These are phyloP conservation scores for Volvox carteri DNA, from an alignment of 163 green algal species.

Conservation along the genomic window DNA sequence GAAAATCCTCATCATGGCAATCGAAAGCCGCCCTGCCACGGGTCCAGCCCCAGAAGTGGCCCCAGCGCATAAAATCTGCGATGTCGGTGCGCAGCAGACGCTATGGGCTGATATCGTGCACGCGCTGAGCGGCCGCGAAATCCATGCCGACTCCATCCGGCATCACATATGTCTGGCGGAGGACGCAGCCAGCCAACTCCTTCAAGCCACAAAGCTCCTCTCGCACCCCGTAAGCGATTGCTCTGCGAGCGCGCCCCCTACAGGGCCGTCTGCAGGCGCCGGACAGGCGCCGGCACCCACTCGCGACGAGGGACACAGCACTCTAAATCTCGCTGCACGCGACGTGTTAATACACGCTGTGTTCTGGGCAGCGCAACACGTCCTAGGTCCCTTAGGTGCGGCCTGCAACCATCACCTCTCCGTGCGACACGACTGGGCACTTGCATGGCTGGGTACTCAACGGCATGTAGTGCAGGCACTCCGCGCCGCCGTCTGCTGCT, in stretches of 20 bases:
- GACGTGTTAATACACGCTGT: no score
- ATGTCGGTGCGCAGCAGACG: not conserved
- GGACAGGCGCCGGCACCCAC: no score
- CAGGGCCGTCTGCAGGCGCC: no score
- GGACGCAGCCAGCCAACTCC: constrained; percentile 1
- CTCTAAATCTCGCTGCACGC: no score
- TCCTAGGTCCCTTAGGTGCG: not conserved
- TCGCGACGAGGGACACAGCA: no score
- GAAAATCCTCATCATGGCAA: no score
- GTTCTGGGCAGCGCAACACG: not conserved
- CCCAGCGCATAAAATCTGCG: no score
- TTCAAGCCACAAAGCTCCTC: not conserved
- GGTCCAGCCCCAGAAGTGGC: no score
- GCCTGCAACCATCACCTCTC: constrained; percentile 23
- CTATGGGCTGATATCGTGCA: not conserved
- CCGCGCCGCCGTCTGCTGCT: not conserved
- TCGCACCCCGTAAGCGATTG: not conserved
- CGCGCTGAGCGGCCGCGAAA: not conserved
- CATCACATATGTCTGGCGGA: not conserved
- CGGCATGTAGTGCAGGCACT: not conserved
- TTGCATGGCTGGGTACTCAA: not conserved
- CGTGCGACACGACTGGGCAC: not conserved
- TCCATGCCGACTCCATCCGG: not conserved
- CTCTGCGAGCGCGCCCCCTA: not conserved
- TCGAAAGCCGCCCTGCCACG: no score